Conservation (phyloP, 2,329 filamentous ascomycete genomes). For the Aureobasidium leucospermi region DNA sequence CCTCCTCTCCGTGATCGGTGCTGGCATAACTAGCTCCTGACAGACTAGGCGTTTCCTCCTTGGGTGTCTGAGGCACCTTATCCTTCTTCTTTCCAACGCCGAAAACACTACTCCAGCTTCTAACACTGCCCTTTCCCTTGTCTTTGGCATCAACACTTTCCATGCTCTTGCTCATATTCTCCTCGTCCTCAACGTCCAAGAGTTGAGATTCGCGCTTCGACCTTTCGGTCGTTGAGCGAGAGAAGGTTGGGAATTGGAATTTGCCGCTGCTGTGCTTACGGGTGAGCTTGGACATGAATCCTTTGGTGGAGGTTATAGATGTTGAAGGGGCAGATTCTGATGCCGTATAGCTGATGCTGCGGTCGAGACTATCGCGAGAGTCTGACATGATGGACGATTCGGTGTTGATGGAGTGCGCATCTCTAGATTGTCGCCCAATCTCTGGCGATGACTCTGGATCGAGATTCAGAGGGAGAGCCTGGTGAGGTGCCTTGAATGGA, state of each 20-base stretch:
- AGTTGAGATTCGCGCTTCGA: conserved; percentile 18
- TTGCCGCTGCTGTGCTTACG: conserved; percentile 41
- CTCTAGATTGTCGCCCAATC: conserved; percentile 34
- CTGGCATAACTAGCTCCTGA: conserved; percentile 39
- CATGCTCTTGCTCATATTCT: conserved; percentile 22
- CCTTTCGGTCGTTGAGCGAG: conserved; percentile 27
- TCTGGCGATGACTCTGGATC: conserved; percentile 28
- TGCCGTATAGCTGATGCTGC: conserved; percentile 29
- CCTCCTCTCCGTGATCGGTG: conserved; percentile 1
- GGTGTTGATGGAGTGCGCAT: conserved; percentile 35
- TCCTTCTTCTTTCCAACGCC: conserved; percentile 27
- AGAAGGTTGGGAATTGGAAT: conserved; percentile 33
- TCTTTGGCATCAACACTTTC: conserved; percentile 27
- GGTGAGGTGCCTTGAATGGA: conserved; percentile 16
- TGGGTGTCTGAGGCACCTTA: conserved; percentile 37
- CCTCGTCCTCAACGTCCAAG: conserved; percentile 31
- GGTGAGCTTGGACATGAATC: conserved; percentile 42
- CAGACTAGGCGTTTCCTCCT: conserved; percentile 38
- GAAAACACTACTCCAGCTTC: conserved; percentile 40
- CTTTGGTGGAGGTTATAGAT: conserved; percentile 20
- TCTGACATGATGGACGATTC: conserved; percentile 25
- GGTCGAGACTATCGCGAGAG: conserved; percentile 33
- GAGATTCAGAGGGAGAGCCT: conserved; percentile 19
- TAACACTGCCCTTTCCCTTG: conserved; percentile 29
- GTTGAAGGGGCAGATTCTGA: conserved; percentile 22